Percentiles rank a stretch among this genome's conserved stretches.
phyloP scores from a whole-genome alignment of 2,329 filamentous ascomycete genomes.

The Paecilomyces niveus region DNA sequence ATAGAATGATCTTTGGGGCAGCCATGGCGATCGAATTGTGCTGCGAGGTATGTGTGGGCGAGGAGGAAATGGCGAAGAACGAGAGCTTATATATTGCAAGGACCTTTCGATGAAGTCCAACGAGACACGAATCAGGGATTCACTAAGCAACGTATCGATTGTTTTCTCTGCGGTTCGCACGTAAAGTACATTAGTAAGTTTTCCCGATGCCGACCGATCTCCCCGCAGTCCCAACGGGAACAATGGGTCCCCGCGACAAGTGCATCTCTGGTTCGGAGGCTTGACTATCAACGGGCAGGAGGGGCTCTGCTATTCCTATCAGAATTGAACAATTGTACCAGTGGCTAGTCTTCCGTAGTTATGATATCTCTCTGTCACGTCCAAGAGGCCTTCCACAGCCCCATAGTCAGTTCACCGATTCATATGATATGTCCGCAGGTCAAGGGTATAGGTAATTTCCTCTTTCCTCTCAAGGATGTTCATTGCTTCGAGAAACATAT shows the following conservation, averaged over 20 bases:
- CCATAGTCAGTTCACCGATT: too few relatives aligned
- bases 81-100: not conserved
- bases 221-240: not conserved
- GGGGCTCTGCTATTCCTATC: not conserved
- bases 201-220: not conserved
- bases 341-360: too few relatives aligned
- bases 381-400: too few relatives aligned
- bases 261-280: not conserved
- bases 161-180: not conserved
- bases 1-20: constrained; percentile 53
- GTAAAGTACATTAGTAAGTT: not conserved
- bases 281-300: not conserved
- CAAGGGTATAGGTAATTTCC: not conserved
- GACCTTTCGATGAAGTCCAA: not conserved
- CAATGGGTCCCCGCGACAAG: not conserved
- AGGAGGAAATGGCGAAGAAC: not conserved
- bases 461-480: not conserved
- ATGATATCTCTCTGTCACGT: too few relatives aligned
- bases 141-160: not conserved
- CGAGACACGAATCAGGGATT: not conserved
- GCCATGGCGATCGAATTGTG: constrained; percentile 16
- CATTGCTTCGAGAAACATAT: not conserved
- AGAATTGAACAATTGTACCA: not conserved
- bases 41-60: not conserved
- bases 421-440: too few relatives aligned